Percentiles rank a stretch among this genome's conserved stretches.
Conservation (phyloP, 495 filamentous ascomycete species). For the Ascodesmis nigricans region DNA sequence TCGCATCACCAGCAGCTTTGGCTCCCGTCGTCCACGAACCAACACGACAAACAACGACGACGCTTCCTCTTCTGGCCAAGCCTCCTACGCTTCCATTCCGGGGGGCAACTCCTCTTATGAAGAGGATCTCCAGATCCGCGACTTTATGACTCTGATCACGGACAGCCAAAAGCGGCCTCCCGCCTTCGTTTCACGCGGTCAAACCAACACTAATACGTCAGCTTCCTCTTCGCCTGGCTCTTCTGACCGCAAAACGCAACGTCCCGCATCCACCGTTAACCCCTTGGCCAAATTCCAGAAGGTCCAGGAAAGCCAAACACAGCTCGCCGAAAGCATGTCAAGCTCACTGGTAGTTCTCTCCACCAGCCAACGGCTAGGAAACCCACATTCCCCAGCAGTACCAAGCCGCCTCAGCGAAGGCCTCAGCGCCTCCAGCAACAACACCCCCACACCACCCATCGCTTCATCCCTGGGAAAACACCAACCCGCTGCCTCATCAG, state of each 20-base stretch:
- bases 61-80: constrained; percentile 64
- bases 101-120: constrained; percentile 27
- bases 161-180: constrained; percentile 18
- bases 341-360: too few species aligned
- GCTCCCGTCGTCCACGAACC: constrained; percentile 51
- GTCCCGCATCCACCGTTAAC: too few species aligned
- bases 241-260: too few species aligned
- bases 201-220: too few species aligned
- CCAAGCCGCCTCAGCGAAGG: too few species aligned
- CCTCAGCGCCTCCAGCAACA: constrained; percentile 70
- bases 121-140: constrained; percentile 19
- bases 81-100: constrained; percentile 57
- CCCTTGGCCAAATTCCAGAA: constrained; percentile 60
- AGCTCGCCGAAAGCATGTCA: constrained; percentile 68
- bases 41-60: constrained; percentile 56
- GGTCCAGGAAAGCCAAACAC: constrained; percentile 71
- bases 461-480: constrained; percentile 85
- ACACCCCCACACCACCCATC: constrained; percentile 55
- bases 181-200: too few species aligned
- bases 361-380: too few species aligned
- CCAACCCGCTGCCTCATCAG: constrained; percentile 72
- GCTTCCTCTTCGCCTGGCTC: too few species aligned
- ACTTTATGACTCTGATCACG: constrained; percentile 17
- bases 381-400: too few species aligned
- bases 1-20: constrained; percentile 67